Evolutionary conservation across 2,329 filamentous ascomycete genomes (phyloP), one percentile per base, ranked within the genome.

Genomic region (Colletotrichum neosansevieriae): DNA sequence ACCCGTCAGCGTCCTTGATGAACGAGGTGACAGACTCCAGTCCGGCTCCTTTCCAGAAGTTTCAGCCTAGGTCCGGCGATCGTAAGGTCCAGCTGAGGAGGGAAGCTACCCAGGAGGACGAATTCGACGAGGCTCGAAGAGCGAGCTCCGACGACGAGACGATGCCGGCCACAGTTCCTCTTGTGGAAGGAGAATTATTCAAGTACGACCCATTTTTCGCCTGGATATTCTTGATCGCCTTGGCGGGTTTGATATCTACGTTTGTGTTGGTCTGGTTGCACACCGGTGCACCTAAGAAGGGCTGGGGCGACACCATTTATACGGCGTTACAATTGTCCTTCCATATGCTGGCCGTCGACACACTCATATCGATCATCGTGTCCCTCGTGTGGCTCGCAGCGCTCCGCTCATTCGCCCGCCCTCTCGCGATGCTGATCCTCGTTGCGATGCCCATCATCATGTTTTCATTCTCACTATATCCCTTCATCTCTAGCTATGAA

Each of bases 281-380:
- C 76, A 98, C 95, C 2, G 89, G 92, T 17, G 83, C 90, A 1
- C 91, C 92, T 60, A 92, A 92, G 75, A 86, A 87, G 68, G 91
- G 91, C 1, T 87, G 97, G 64, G 95, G 94, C 13, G 96, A 99
- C 78, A 98, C 95, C 1, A 94, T 99, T 67, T 99, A 99, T 79
- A 94, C 92, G 13, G 94, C 93, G 4, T 82, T 99, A 40, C 91
- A 92, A 73, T 89, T 90, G 58, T 98, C 94, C 0, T 96, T 97
- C 75, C 91, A 96, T 75, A 91, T 98, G 72, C 89, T 99, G 47
- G 92, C 93, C 2, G 89, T 96, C 59, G 97, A 98, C 79, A 98
- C 96, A 1, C 79, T 98, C 17, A 91, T 98, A n/a, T 92, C 96
- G 1, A 84, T 98, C 44, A 83, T 97, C 40, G 92, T 98, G 19